phyloP scores from a whole-genome alignment of 495 filamentous ascomycete species.

The Zalerion maritima region DNA sequence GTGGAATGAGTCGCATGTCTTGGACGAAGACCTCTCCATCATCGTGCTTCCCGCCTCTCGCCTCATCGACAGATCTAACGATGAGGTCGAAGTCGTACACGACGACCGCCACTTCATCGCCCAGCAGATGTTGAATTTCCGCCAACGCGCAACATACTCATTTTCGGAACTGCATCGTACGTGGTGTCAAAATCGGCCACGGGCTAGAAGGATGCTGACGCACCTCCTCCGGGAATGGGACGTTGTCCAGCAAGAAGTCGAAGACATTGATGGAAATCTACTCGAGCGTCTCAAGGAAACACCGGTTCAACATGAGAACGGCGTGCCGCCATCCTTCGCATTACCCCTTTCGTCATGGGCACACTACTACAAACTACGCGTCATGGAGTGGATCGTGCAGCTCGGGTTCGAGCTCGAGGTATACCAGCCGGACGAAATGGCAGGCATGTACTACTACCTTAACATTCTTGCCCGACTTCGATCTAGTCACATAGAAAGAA shows the following conservation, averaged over 20 bases:
- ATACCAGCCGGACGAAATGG: constrained; percentile 74
- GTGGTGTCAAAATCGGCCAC: constrained; percentile 79
- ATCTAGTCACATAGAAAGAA: constrained; percentile 53
- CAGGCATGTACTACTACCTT: constrained; percentile 82
- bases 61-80: constrained; percentile 57
- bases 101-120: constrained; percentile 67
- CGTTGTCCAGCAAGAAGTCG: constrained; percentile 66
- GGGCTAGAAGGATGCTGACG: constrained; percentile 67
- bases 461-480: constrained; percentile 40
- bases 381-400: constrained; percentile 80
- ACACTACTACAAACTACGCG: constrained; percentile 71
- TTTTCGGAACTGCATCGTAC: constrained; percentile 72
- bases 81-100: constrained; percentile 58
- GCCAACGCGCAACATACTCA: constrained; percentile 54
- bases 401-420: constrained; percentile 92
- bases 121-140: constrained; percentile 65
- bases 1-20: constrained; percentile 53
- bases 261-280: constrained; percentile 62
- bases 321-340: constrained; percentile 29
- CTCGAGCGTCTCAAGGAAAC: constrained; percentile 47
- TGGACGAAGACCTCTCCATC: constrained; percentile 67
- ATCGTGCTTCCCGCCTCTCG: constrained; percentile 57
- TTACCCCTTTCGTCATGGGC: constrained; percentile 73
- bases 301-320: constrained; percentile 28
- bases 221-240: constrained; percentile 78